Evolutionary conservation across 164 flowering plant genomes (phyloP).

Genomic region (Umbellularia californica): DNA sequence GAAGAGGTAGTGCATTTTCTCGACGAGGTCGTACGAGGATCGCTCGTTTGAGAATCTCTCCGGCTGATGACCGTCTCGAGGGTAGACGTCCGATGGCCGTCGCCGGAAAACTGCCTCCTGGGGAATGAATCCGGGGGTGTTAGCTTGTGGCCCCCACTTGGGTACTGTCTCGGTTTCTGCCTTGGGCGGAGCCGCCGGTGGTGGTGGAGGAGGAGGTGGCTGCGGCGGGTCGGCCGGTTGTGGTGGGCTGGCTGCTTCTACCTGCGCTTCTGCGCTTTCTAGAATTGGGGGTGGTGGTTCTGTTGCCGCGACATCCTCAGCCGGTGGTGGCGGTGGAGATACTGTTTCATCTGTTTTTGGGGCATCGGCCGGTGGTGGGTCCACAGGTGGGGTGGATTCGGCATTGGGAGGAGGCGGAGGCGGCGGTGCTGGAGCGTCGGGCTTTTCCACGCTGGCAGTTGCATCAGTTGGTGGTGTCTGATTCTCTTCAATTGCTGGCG

Average conservation of each 20-base stretch:
- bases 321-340: conserved; percentile 8
- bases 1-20: conserved; percentile 88
- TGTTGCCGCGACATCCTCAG: conserved; percentile 5
- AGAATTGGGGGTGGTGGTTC: background rate
- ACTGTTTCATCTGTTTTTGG: background rate
- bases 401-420: conserved; percentile 4
- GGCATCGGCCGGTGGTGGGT: conserved; percentile 8
- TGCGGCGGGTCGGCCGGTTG: background rate
- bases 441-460: conserved; percentile 5
- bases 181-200: background rate
- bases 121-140: conserved; percentile 21
- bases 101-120: conserved; percentile 37
- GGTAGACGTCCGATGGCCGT: conserved; percentile 23
- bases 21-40: conserved; percentile 73
- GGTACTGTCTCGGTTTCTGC: background rate
- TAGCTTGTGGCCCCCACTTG: conserved; percentile 18
- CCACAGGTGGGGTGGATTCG: background rate
- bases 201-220: background rate
- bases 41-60: conserved; percentile 37
- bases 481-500: background rate
- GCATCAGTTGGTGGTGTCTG: conserved; percentile 4
- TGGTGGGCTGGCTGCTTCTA: background rate
- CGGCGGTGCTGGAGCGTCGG: conserved; percentile 6
- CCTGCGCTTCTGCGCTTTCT: background rate
- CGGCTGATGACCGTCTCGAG: conserved; percentile 19